phyloP scores from a whole-genome alignment of 768 basidiomycete species.

The Tricholoma flavovirens region DNA sequence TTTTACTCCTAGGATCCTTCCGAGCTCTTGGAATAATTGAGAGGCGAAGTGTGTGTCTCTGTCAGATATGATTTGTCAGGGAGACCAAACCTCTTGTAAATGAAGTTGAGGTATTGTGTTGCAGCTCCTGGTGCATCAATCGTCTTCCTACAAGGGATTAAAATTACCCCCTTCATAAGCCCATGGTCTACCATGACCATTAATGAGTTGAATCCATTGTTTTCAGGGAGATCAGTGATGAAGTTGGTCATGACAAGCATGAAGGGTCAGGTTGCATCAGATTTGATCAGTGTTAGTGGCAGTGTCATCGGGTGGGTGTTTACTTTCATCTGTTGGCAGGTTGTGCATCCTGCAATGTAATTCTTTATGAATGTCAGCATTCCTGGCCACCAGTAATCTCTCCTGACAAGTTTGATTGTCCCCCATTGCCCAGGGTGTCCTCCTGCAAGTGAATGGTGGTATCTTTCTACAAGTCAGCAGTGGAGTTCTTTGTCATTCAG shows the following conservation, averaged over 20 bases:
- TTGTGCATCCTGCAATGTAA: too few relatives aligned
- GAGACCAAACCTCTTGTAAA: not conserved
- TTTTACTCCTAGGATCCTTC: not conserved
- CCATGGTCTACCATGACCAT: too few relatives aligned
- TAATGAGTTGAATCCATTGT: not conserved
- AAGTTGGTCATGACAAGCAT: not conserved
- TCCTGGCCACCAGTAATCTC: too few relatives aligned
- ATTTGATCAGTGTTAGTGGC: not conserved
- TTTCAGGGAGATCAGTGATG: not conserved
- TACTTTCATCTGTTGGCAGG: not conserved
- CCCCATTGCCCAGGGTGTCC: too few relatives aligned
- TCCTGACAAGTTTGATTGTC: too few relatives aligned
- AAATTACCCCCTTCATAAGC: not conserved
- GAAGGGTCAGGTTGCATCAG: not conserved
- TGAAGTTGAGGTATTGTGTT: not conserved
- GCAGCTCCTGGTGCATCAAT: not conserved
- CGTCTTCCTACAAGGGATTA: not conserved
- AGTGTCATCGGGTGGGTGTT: not conserved
- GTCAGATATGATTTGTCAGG: not conserved
- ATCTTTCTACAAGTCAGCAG: too few relatives aligned
- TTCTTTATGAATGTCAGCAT: too few relatives aligned
- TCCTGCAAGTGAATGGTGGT: too few relatives aligned
- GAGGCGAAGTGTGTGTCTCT: not conserved
- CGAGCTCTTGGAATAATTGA: not conserved
- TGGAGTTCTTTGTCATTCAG: too few relatives aligned